Conservation (phyloP, 2,329 filamentous ascomycete genomes). For the Hymenoscyphus albidus region DNA sequence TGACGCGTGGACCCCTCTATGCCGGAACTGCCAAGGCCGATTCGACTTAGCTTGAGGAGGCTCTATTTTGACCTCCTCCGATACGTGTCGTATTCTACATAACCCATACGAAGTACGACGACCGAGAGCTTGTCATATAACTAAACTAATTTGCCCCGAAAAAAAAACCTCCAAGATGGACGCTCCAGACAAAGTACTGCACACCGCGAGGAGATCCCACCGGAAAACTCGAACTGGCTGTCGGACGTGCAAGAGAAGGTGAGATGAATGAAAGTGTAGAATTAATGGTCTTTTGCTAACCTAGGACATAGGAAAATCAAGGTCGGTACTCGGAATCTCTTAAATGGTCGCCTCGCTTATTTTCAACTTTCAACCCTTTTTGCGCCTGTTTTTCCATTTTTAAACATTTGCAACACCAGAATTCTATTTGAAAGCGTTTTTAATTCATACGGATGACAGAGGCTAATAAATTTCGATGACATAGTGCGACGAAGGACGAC, state of each 20-base stretch:
- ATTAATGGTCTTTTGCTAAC: background rate
- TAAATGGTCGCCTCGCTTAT: background rate
- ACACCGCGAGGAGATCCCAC: constrained; percentile 8
- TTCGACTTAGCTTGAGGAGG: background rate
- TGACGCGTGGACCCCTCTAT: background rate
- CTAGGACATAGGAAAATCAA: background rate
- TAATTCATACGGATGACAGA: background rate
- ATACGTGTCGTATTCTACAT: background rate
- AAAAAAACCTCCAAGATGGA: constrained; percentile 30
- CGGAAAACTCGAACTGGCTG: constrained; percentile 10
- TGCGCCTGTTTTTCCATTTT: background rate
- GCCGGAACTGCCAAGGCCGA: background rate
- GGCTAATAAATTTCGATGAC: background rate
- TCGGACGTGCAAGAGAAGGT: constrained; percentile 12
- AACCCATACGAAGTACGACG: background rate
- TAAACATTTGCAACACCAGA: background rate
- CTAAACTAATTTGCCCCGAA: constrained; percentile 13
- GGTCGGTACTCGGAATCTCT: background rate
- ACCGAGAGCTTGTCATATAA: too few species aligned
- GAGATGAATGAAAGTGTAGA: background rate
- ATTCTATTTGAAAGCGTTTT: background rate
- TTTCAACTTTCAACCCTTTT: background rate
- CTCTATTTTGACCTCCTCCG: background rate
- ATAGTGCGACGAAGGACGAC: constrained; percentile 40
- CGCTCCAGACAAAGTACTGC: background rate